phyloP scores from a whole-genome alignment of 2,329 filamentous ascomycete genomes.

The Hymenoscyphus fraxineus region DNA sequence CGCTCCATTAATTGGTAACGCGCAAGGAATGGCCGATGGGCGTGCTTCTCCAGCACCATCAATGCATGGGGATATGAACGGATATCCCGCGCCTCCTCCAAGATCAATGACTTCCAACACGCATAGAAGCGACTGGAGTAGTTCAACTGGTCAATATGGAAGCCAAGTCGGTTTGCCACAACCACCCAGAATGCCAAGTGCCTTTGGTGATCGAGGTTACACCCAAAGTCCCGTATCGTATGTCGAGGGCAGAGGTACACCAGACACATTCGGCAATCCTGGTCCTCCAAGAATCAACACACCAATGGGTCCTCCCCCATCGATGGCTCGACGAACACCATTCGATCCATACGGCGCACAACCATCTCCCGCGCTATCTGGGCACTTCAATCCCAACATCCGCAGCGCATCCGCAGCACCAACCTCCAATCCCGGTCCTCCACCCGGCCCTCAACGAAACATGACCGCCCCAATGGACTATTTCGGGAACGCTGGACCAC shows the following conservation, averaged over 20 bases:
- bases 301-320: slow-evolving; percentile 25
- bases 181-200: slow-evolving; percentile 30
- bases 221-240: slow-evolving; percentile 32
- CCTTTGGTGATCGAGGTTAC: slow-evolving; percentile 30
- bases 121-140: slow-evolving; percentile 26
- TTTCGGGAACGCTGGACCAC: slow-evolving; percentile 17
- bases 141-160: neutral
- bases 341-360: slow-evolving; percentile 23
- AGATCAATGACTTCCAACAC: slow-evolving; percentile 29
- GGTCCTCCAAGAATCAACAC: slow-evolving; percentile 31
- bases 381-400: slow-evolving; percentile 19
- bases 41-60: slow-evolving; percentile 30
- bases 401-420: slow-evolving; percentile 21
- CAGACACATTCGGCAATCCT: slow-evolving; percentile 27
- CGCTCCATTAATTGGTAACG: slow-evolving; percentile 57
- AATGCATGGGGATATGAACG: slow-evolving; percentile 25
- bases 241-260: slow-evolving; percentile 16
- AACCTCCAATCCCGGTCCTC: slow-evolving; percentile 11
- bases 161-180: slow-evolving; percentile 13
- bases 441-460: slow-evolving; percentile 21
- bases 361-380: slow-evolving; percentile 16
- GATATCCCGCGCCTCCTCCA: slow-evolving; percentile 25
- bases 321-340: slow-evolving; percentile 28
- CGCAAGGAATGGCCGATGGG: slow-evolving; percentile 56
- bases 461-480: slow-evolving; percentile 29